Conservation (phyloP, 176 grass and related monocot genomes). For the Carex parvula region DNA sequence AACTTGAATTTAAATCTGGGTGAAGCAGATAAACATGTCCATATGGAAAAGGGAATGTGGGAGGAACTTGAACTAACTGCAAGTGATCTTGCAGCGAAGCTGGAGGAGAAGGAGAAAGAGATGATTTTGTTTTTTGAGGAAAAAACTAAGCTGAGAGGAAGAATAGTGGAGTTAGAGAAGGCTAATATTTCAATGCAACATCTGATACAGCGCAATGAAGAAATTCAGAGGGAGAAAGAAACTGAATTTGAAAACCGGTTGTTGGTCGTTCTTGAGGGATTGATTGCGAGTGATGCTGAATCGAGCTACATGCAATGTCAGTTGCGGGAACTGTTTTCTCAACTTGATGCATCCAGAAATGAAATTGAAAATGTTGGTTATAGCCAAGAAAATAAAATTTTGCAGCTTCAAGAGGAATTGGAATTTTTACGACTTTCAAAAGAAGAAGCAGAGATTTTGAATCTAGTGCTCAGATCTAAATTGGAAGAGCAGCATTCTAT, state of each 20-base stretch:
- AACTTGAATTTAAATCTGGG: conserved; percentile 29
- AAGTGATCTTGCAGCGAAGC: conserved; percentile 51
- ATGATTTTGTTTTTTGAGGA: conserved; percentile 65
- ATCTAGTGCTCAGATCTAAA: conserved; percentile 70
- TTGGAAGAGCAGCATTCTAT: conserved; percentile 59
- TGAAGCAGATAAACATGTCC: conserved; percentile 7
- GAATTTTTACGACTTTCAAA: conserved; percentile 47
- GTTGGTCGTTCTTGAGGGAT: conserved; percentile 41
- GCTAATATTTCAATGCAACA: conserved; percentile 63
- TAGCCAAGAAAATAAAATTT: conserved; percentile 62
- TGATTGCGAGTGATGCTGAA: conserved; percentile 64
- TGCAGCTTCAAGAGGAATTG: conserved; percentile 52
- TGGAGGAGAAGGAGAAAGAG: conserved; percentile 61
- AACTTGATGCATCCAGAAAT: conserved; percentile 44
- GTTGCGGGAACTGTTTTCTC: conserved; percentile 35
- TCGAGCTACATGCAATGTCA: conserved; percentile 59
- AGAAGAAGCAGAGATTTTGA: conserved; percentile 68
- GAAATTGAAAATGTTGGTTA: conserved; percentile 48
- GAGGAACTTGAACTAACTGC: conserved; percentile 63
- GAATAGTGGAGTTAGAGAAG: conserved; percentile 46
- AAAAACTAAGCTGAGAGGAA: conserved; percentile 58
- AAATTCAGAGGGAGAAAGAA: conserved; percentile 49
- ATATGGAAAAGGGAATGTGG: conserved; percentile 44
- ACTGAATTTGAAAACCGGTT: conserved; percentile 54
- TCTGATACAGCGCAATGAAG: conserved; percentile 47